phyloP scores from a whole-genome alignment of 441 rosid species.

The Viola pubescens region DNA sequence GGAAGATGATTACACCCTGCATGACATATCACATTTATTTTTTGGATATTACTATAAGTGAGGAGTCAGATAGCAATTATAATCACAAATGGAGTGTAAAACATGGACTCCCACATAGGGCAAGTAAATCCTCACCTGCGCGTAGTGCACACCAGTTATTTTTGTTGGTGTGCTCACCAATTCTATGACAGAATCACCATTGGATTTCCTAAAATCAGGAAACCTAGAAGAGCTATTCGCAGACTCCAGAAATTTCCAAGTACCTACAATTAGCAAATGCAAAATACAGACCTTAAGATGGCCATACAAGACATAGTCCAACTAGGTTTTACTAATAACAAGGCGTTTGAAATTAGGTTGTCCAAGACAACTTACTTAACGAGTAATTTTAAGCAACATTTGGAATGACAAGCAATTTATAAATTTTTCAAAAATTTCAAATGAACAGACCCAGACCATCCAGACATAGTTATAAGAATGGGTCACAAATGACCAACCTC shows the following conservation, averaged over 20 bases:
- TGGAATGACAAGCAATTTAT: not conserved
- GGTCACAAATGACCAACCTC: slow-evolving; percentile 49
- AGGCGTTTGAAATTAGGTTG: slow-evolving; percentile 1
- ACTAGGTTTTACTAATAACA: not conserved
- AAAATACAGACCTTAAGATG: slow-evolving; percentile 14
- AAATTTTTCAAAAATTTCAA: not conserved
- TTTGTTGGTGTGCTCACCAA: slow-evolving; percentile 82
- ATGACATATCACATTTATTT: slow-evolving; percentile 10
- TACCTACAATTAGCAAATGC: slow-evolving; percentile 43
- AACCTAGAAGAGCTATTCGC: slow-evolving; percentile 74
- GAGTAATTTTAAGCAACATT: not conserved
- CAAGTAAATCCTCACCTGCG: slow-evolving; percentile 49
- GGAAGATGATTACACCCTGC: slow-evolving; percentile 94
- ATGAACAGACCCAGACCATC: not conserved
- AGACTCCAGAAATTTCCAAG: slow-evolving; percentile 78
- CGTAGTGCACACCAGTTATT: slow-evolving; percentile 90
- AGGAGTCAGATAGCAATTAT: not conserved
- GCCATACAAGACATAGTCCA: slow-evolving; percentile 2
- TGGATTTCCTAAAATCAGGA: slow-evolving; percentile 67
- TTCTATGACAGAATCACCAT: slow-evolving; percentile 74
- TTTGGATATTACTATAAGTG: not conserved
- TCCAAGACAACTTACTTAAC: not conserved
- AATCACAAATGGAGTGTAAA: not conserved
- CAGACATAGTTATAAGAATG: slow-evolving; percentile 6
- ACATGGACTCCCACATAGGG: not conserved